Base-by-base conservation (phyloP, 257 asterid genomes). In the Gentiana macrophylla region DNA sequence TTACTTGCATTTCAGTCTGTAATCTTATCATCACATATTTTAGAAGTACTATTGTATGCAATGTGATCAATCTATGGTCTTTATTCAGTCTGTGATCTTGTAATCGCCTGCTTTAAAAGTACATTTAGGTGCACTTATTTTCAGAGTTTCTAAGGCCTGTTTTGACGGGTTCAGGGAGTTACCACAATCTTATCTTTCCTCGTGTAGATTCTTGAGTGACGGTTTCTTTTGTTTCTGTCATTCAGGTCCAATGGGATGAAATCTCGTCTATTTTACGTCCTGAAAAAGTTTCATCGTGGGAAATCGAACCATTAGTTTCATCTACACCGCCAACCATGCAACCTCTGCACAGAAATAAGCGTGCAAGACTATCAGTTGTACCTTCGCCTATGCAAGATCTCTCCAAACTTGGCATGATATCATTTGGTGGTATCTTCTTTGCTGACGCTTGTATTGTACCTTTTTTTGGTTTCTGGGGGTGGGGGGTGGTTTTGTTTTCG, bases 231-330 rank as follows among this genome's bases (percentile, higher is more conserved):
- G 35, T 53, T 3, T 66, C 37, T 52, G 33, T n/a, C 37, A 32
- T 59, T 70, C 94, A 92, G 99, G 97, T 88, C 64, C 97, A 92
- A 61, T 92, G 99, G 99, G 99, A 92, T 71, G 99, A 92, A 66
- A 94, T 91, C 35, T 86, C 99, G 43, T 65, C 92, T 48, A 81
- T 85, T 53, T 46, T 80, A 67, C 99, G 99, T n/a, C 97, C 99
- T 0, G 94, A 83, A 53, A 81, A 74, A 62, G 87, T 92, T 70
- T 92, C 99, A 50, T 78, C 97, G 3, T 92, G 99, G 97, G 99
- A 92, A 52, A 74, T 85, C 55, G 99, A 92, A 68, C 94, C 99
- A 8, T 70, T 88, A 57, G 74, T 79, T 62, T 78, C 94, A 41
- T 63, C 94, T 63, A 53, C 80, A 35, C 86, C 94, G 68, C 75